Conservation (phyloP, 768 basidiomycete species). For the Leccinum imitatum region DNA sequence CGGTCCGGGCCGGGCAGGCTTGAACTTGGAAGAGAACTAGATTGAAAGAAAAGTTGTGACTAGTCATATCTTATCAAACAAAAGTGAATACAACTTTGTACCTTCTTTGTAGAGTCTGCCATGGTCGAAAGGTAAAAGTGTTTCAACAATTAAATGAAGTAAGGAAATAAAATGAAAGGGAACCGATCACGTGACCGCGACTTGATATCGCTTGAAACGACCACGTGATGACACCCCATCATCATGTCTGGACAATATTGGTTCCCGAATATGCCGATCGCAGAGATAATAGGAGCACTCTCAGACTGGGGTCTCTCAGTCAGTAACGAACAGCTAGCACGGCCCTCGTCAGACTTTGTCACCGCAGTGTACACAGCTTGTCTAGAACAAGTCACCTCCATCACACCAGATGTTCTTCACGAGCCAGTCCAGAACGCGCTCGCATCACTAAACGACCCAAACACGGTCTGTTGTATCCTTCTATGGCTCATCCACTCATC, state of each 20-base stretch:
- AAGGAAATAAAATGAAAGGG: not conserved
- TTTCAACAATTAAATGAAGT: not conserved
- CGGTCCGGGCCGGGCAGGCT: conserved; percentile 36
- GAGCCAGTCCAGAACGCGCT: conserved; percentile 58
- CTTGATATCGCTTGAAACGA: not conserved
- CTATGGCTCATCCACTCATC: accelerated
- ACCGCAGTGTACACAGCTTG: conserved; percentile 67
- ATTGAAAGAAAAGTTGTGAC: not conserved
- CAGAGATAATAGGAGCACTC: conserved; percentile 65
- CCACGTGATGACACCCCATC: not conserved
- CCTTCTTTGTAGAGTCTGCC: not conserved
- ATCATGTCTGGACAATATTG: conserved; percentile 41
- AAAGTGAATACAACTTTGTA: not conserved
- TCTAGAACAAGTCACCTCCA: conserved; percentile 66
- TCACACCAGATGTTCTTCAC: conserved; percentile 57
- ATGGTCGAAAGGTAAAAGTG: not conserved
- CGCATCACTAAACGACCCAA: conserved; percentile 47
- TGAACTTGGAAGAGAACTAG: conserved; percentile 41
- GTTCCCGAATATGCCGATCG: conserved; percentile 65
- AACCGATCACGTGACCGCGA: conserved; percentile 31
- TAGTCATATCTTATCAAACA: too few relatives aligned
- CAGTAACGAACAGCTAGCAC: conserved; percentile 63
- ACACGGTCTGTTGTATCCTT: conserved; percentile 48
- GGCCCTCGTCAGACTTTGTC: conserved; percentile 71
- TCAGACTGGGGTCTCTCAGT: conserved; percentile 68